Percentiles rank a stretch among this genome's conserved stretches.
phyloP scores from a whole-genome alignment of 805 yeast genomes.

The Cyberlindnera saturnus region DNA sequence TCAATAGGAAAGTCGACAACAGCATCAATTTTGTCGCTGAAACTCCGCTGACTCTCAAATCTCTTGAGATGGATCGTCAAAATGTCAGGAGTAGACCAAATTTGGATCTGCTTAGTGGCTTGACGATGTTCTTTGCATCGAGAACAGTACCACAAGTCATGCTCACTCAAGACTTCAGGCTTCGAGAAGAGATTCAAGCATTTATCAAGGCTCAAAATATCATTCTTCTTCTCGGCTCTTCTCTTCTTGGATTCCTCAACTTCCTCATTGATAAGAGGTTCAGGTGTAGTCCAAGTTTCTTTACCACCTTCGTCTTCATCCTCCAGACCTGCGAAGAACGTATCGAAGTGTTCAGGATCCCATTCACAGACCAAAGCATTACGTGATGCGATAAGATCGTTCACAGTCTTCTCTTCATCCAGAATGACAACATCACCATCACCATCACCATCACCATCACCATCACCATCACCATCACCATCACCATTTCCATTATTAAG shows the following conservation, averaged over 20 bases:
- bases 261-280: constrained; percentile 45
- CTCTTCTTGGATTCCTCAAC: constrained; percentile 39
- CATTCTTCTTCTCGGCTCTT: constrained; percentile 25
- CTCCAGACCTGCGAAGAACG: constrained; percentile 45
- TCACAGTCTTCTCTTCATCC: not conserved
- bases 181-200: constrained; percentile 71
- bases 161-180: constrained; percentile 80
- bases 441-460: not conserved
- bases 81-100: constrained; percentile 93
- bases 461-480: constrained; percentile 3
- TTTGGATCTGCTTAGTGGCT: constrained; percentile 84
- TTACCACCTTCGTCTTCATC: constrained; percentile 40
- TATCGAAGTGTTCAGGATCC: constrained; percentile 41
- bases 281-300: constrained; percentile 53
- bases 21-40: constrained; percentile 85
- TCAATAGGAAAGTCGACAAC: constrained; percentile 83
- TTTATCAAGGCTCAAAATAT: constrained; percentile 56
- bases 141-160: constrained; percentile 94
- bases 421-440: constrained; percentile 1
- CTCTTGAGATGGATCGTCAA: constrained; percentile 85
- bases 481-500: not conserved
- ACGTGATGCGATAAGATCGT: constrained; percentile 23
- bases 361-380: constrained; percentile 62
- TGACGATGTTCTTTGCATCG: constrained; percentile 81
- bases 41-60: constrained; percentile 76